A percentile compares a stretch with the other conserved stretches of the same genome.
phyloP scores from a whole-genome alignment of 306 rosid genomes.

The Pyrus betulifolia region DNA sequence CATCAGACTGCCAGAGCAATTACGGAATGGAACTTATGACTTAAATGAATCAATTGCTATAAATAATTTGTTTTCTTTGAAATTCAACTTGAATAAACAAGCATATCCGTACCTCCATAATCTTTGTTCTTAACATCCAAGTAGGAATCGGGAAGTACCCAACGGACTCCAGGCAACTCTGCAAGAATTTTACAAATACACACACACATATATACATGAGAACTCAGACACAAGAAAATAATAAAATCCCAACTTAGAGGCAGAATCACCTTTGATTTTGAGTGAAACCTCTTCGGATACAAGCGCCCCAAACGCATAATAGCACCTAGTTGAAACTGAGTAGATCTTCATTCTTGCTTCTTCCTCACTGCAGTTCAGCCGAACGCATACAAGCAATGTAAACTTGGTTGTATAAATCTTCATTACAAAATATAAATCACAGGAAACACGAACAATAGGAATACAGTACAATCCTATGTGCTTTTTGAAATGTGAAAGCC shows the following conservation, averaged over 20 bases:
- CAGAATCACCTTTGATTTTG: slow-evolving; percentile 66
- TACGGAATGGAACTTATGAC: not conserved
- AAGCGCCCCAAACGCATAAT: slow-evolving; percentile 86
- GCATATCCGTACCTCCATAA: slow-evolving; percentile 70
- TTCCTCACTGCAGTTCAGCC: slow-evolving; percentile 50
- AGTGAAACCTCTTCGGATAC: slow-evolving; percentile 73
- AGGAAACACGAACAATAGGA: not conserved
- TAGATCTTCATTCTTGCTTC: slow-evolving; percentile 91
- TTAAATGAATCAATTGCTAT: not conserved
- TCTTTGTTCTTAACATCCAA: slow-evolving; percentile 86
- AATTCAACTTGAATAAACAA: not conserved
- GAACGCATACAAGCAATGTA: too few species aligned
- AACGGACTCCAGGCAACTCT: slow-evolving; percentile 78
- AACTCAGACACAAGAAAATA: not conserved
- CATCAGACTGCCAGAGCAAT: not conserved
- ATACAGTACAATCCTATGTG: not conserved
- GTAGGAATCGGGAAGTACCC: slow-evolving; percentile 99
- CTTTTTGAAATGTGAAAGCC: not conserved
- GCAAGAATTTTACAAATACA: slow-evolving; percentile 3
- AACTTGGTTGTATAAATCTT: not conserved
- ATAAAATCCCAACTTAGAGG: not conserved
- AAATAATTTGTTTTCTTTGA: not conserved
- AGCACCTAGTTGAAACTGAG: slow-evolving; percentile 88
- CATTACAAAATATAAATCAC: not conserved
- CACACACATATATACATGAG: not conserved